Evolutionary conservation across 805 yeast genomes (phyloP).

Genomic region (Danielozyma ontarioensis): DNA sequence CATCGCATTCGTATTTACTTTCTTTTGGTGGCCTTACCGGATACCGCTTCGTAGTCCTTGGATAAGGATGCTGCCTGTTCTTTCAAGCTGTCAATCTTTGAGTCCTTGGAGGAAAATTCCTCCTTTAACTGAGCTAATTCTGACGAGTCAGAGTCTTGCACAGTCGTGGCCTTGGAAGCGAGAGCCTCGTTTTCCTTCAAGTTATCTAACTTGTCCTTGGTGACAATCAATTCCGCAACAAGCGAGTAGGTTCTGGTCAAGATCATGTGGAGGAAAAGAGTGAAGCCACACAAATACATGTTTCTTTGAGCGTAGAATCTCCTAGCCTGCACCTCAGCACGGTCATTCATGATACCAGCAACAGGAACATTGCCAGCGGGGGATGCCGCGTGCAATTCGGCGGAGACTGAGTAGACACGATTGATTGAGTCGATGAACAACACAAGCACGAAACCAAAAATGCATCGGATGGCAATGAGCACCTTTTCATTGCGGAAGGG

Average conservation of each 20-base stretch:
- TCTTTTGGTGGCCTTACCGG: conserved; percentile 8
- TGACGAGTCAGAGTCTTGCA: conserved; percentile 22
- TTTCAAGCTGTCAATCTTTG: conserved; percentile 62
- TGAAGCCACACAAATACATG: conserved; percentile 92
- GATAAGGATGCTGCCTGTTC: conserved; percentile 66
- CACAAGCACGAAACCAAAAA: conserved; percentile 76
- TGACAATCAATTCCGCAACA: conserved; percentile 64
- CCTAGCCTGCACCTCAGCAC: conserved; percentile 84
- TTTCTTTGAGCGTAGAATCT: conserved; percentile 95
- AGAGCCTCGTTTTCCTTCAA: conserved; percentile 19
- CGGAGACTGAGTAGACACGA: conserved; percentile 65
- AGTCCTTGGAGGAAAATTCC: conserved; percentile 50
- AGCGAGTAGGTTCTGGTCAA: conserved; percentile 78
- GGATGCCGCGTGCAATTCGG: conserved; percentile 46
- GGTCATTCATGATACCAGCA: conserved; percentile 41
- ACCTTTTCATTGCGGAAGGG: conserved; percentile 71
- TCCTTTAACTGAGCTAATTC: conserved; percentile 44
- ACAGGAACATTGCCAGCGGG: conserved; percentile 21
- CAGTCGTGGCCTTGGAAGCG: conserved; percentile 11
- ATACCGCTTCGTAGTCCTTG: conserved; percentile 53
- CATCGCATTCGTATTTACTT: conserved; percentile 1
- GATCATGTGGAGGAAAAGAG: conserved; percentile 82
- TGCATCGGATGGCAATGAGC: conserved; percentile 73
- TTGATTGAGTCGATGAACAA: conserved; percentile 86
- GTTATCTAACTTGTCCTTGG: conserved; percentile 55